Conservation (phyloP, 225 moss, liverwort and hornwort species). For the Marchantia paleacea region DNA sequence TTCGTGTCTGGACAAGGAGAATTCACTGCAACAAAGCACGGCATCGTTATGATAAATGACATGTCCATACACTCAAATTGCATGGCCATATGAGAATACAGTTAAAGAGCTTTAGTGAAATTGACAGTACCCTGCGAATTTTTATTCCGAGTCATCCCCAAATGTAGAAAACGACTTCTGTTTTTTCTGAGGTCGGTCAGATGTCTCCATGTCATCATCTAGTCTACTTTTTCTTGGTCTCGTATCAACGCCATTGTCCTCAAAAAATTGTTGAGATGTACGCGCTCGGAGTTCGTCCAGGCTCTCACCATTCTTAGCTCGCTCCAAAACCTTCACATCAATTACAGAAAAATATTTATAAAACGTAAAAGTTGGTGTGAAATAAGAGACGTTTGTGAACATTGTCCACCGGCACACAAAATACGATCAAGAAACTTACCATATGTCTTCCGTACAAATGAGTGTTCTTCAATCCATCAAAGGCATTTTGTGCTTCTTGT, state of each 20-base stretch:
- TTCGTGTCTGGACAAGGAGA: too few species aligned
- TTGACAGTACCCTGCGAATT: too few species aligned
- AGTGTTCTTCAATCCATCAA: conserved; percentile 83
- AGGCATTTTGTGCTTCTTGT: conserved; percentile 90
- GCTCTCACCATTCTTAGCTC: conserved; percentile 85
- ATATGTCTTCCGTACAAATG: conserved; percentile 95
- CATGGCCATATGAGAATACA: too few species aligned
- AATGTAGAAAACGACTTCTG: neutral
- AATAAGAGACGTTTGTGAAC: too few species aligned
- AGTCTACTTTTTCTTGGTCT: conserved; percentile 50
- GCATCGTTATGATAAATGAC: too few species aligned
- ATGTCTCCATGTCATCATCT: neutral
- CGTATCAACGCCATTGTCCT: conserved; percentile 52
- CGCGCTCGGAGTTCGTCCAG: conserved; percentile 82
- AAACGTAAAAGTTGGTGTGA: neutral
- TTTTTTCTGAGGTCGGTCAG: conserved; percentile 9
- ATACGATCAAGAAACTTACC: conserved; percentile 44
- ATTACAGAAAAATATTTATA: neutral
- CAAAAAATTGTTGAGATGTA: conserved; percentile 77
- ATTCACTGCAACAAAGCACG: too few species aligned
- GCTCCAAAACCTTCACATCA: conserved; percentile 71
- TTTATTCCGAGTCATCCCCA: neutral
- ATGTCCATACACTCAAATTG: too few species aligned
- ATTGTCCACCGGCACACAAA: neutral
- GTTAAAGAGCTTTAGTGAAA: too few species aligned